Percentiles rank a stretch among this genome's conserved stretches.
Evolutionary conservation across 2,329 filamentous ascomycete species (phyloP).

Genomic region (Sclerotinia sclerotiorum): DNA sequence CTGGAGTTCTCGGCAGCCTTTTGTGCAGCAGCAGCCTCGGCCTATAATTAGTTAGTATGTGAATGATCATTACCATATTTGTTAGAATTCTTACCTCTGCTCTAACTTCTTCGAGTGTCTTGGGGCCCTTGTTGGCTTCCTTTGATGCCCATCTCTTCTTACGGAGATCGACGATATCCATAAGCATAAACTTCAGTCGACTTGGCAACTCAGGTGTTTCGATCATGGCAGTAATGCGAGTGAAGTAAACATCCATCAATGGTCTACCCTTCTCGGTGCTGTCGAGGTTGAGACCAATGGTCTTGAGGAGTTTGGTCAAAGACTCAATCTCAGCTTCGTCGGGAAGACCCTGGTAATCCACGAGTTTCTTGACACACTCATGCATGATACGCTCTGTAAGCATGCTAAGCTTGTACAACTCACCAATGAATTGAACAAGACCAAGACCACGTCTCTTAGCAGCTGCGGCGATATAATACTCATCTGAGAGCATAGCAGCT

Average conservation of each 20-base stretch:
- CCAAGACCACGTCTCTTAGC: conserved; percentile 96
- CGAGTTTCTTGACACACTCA: conserved; percentile 94
- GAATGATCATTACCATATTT: not conserved
- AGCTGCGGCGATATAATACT: conserved; percentile 91
- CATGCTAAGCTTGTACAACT: conserved; percentile 98
- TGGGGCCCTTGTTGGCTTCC: conserved; percentile 89
- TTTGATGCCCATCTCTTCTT: conserved; percentile 78
- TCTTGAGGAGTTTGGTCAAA: conserved; percentile 86
- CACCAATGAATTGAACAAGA: conserved; percentile 98
- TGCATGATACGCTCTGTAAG: conserved; percentile 99
- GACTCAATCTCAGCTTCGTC: conserved; percentile 97
- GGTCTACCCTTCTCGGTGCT: conserved; percentile 75
- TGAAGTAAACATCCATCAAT: conserved; percentile 93
- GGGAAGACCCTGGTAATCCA: conserved; percentile 89
- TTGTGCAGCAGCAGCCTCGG: conserved; percentile 73
- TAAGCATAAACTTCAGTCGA: conserved; percentile 91
- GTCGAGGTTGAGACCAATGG: conserved; percentile 87
- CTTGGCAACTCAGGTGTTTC: conserved; percentile 79
- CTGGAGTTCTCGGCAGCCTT: conserved; percentile 74
- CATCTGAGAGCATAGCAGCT: conserved; percentile 83
- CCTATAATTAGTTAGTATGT: conserved; percentile 44
- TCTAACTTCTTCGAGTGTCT: conserved; percentile 92
- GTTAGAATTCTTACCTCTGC: conserved; percentile 58
- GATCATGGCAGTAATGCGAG: conserved; percentile 79
- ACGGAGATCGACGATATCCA: conserved; percentile 89